These are phyloP conservation scores for Delitschia confertaspora DNA, from an alignment of 495 filamentous ascomycete species.

Conservation along the genomic window DNA sequence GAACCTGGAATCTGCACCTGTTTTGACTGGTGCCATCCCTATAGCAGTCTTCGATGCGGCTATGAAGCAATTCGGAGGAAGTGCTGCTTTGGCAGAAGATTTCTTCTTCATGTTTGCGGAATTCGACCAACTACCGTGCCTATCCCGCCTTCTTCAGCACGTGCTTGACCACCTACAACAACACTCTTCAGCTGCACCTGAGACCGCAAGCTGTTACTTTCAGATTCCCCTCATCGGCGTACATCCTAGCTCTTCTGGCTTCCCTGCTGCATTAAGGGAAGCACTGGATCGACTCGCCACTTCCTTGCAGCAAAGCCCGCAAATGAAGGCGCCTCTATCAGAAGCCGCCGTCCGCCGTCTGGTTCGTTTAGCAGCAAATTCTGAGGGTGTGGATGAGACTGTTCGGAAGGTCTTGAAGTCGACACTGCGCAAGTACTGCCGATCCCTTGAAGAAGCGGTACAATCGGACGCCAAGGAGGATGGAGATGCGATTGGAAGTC, in stretches of 20 bases:
- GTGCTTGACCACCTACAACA: slow-evolving; percentile 57
- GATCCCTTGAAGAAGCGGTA: slow-evolving; percentile 6
- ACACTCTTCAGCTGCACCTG: slow-evolving; percentile 47
- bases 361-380: slow-evolving; percentile 5
- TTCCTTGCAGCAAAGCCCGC: slow-evolving; percentile 13
- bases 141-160: slow-evolving; percentile 63
- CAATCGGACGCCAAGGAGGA: neutral
- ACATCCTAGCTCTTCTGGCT: slow-evolving; percentile 52
- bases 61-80: slow-evolving; percentile 63
- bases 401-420: slow-evolving; percentile 21
- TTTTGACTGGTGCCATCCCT: slow-evolving; percentile 81
- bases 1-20: slow-evolving; percentile 66
- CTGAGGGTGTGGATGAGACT: slow-evolving; percentile 10
- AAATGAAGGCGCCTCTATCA: slow-evolving; percentile 10
- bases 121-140: slow-evolving; percentile 56
- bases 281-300: slow-evolving; percentile 52
- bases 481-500: slow-evolving; percentile 13
- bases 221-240: slow-evolving; percentile 61
- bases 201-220: slow-evolving; percentile 59
- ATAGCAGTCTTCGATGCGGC: slow-evolving; percentile 85
- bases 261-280: slow-evolving; percentile 60
- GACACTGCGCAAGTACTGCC: slow-evolving; percentile 18
- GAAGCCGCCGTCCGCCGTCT: slow-evolving; percentile 18
- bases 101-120: slow-evolving; percentile 74
- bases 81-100: slow-evolving; percentile 52